A percentile compares a stretch with the other conserved stretches of the same genome.
Evolutionary conservation across 2,329 filamentous ascomycete genomes (phyloP).

Genomic region (Penicillium sp.): DNA sequence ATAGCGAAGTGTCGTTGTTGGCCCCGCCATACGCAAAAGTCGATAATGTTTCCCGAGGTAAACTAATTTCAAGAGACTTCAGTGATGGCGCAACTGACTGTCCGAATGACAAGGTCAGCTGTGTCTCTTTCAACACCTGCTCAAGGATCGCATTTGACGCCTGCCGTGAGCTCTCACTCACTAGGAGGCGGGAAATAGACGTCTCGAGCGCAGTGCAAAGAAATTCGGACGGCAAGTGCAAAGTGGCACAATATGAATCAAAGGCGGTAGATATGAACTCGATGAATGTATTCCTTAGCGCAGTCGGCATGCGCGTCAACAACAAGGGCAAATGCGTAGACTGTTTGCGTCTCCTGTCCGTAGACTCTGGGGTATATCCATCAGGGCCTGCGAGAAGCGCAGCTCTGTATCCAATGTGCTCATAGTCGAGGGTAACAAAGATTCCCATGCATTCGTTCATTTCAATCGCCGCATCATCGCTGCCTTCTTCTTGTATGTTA

Average conservation of each 20-base stretch:
- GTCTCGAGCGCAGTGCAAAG: slow-evolving; percentile 43
- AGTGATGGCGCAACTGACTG: slow-evolving; percentile 30
- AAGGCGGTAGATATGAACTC: slow-evolving; percentile 49
- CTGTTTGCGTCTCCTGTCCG: slow-evolving; percentile 19
- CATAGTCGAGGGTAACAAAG: slow-evolving; percentile 47
- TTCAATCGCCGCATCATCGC: slow-evolving; percentile 12
- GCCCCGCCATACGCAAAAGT: slow-evolving; percentile 20
- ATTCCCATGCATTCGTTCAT: slow-evolving; percentile 41
- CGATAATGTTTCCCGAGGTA: slow-evolving; percentile 27
- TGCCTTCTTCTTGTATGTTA: slow-evolving; percentile 23
- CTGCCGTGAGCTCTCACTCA: background rate
- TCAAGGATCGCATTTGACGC: slow-evolving; percentile 21
- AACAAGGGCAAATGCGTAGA: slow-evolving; percentile 50
- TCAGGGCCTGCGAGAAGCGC: slow-evolving; percentile 44
- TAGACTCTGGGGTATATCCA: slow-evolving; percentile 8
- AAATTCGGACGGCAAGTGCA: slow-evolving; percentile 43
- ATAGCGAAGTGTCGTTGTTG: slow-evolving; percentile 16
- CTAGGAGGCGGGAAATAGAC: slow-evolving; percentile 24
- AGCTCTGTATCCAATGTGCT: slow-evolving; percentile 47
- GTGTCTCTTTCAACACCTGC: slow-evolving; percentile 34
- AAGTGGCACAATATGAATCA: slow-evolving; percentile 45
- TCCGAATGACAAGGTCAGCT: slow-evolving; percentile 37
- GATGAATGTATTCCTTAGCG: slow-evolving; percentile 47
- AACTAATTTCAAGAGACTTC: slow-evolving; percentile 30
- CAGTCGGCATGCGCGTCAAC: slow-evolving; percentile 48